Conservation (phyloP, 495 filamentous ascomycete species). For the Astrocystis sublimbata region DNA sequence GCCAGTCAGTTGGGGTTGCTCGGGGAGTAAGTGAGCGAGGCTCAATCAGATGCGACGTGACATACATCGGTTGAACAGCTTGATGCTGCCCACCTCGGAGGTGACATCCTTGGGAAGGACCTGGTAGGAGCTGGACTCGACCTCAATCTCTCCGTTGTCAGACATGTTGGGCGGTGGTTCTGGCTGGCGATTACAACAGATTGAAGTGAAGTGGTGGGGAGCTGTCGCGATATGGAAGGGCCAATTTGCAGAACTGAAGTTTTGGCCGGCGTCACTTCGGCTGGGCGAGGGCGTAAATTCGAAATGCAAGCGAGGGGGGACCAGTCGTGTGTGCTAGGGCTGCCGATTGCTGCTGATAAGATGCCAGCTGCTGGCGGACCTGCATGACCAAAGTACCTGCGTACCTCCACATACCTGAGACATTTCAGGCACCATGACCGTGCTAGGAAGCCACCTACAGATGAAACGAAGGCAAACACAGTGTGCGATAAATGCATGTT, state of each 20-base stretch:
- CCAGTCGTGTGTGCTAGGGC: slow-evolving; percentile 26
- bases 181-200: slow-evolving; percentile 22
- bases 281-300: slow-evolving; percentile 26
- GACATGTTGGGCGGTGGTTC: slow-evolving; percentile 68
- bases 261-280: slow-evolving; percentile 35
- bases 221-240: slow-evolving; percentile 35
- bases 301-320: slow-evolving; percentile 37
- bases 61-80: slow-evolving; percentile 79
- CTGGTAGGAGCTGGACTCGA: slow-evolving; percentile 71
- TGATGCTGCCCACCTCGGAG: slow-evolving; percentile 86
- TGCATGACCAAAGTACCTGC: no score
- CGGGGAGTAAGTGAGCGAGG: slow-evolving; percentile 5
- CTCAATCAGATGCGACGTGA: slow-evolving; percentile 14
- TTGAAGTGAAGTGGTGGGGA: slow-evolving; percentile 37
- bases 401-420: not conserved
- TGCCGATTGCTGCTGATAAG: slow-evolving; percentile 11
- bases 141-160: slow-evolving; percentile 93
- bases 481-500: no score
- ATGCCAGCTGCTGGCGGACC: no score
- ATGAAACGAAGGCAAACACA: no score
- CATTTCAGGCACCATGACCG: no score
- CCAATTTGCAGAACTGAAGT: slow-evolving; percentile 24
- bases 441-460: no score
- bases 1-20: slow-evolving; percentile 29
- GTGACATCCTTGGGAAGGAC: slow-evolving; percentile 95